Percentiles rank a stretch among this genome's conserved stretches.
Evolutionary conservation across 805 yeast species (phyloP).

Genomic region (Kodamaea lidongshanica): DNA sequence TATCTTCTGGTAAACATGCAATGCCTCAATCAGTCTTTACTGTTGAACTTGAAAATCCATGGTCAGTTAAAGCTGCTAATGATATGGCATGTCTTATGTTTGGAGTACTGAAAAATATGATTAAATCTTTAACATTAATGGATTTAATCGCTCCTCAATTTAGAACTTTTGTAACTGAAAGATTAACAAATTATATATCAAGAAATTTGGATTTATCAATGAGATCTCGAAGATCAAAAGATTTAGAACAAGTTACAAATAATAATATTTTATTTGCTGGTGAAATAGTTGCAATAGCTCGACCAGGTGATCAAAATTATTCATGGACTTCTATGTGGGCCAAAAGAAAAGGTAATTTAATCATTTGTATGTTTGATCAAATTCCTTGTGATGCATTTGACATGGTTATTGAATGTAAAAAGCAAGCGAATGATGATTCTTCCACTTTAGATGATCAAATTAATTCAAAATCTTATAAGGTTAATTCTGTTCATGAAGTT

Average conservation of each 20-base stretch:
- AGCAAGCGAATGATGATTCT: slow-evolving; percentile 4
- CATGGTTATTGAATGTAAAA: slow-evolving; percentile 11
- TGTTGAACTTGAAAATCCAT: slow-evolving; percentile 66
- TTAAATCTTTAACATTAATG: slow-evolving; percentile 58
- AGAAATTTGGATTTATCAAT: slow-evolving; percentile 12
- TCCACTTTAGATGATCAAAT: slow-evolving; percentile 1
- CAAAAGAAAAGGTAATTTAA: slow-evolving; percentile 59
- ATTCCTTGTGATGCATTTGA: slow-evolving; percentile 47
- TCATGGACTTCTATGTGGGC: slow-evolving; percentile 94
- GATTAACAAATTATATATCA: slow-evolving; percentile 32
- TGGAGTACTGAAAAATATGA: slow-evolving; percentile 64
- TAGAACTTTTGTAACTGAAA: slow-evolving; percentile 59
- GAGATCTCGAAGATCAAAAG: slow-evolving; percentile 13
- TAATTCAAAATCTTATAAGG: slow-evolving; percentile 11
- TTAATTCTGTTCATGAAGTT: slow-evolving; percentile 24
- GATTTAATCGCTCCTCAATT: slow-evolving; percentile 77
- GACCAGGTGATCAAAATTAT: slow-evolving; percentile 53
- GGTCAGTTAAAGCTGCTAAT: slow-evolving; percentile 77
- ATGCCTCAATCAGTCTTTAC: slow-evolving; percentile 84
- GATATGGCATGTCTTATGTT: slow-evolving; percentile 85
- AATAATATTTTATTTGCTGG: slow-evolving; percentile 66
- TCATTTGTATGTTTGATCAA: slow-evolving; percentile 83
- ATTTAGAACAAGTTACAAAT: slow-evolving; percentile 13
- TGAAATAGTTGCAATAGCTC: slow-evolving; percentile 72
- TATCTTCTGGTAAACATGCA: slow-evolving; percentile 63